Percentiles rank a stretch among this genome's conserved stretches.
phyloP scores from a whole-genome alignment of 139 green algal species.

The Pleodorina starrii region DNA sequence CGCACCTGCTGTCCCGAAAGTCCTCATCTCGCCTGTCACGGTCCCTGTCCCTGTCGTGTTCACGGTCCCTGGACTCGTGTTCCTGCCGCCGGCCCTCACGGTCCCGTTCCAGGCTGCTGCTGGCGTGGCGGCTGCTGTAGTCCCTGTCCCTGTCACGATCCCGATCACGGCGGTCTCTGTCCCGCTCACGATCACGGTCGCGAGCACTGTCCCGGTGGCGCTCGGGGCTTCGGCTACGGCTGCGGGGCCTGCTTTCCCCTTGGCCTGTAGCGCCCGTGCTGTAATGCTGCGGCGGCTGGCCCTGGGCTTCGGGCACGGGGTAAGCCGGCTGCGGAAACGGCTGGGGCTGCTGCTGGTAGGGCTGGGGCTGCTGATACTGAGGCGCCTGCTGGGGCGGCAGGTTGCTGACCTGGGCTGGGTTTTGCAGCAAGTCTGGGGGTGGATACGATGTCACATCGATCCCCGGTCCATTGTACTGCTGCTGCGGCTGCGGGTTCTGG shows the following conservation, averaged over 20 bases:
- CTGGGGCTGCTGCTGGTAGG: background rate
- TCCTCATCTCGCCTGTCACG: constrained; percentile 11
- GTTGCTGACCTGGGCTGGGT: background rate
- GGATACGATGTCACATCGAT: background rate
- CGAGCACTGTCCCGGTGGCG: constrained; percentile 5
- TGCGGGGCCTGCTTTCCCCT: constrained; percentile 5
- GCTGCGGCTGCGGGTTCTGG: background rate
- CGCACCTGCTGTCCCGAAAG: constrained; percentile 4
- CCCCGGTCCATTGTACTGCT: background rate
- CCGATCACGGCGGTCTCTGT: constrained; percentile 1
- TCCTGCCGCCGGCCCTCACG: background rate
- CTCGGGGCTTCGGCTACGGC: constrained; percentile 12
- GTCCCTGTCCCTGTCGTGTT: constrained; percentile 32
- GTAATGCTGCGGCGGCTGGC: constrained; percentile 7
- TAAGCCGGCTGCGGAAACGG: background rate
- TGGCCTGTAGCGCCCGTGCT: background rate
- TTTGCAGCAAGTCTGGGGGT: background rate
- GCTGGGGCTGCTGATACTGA: constrained; percentile 11
- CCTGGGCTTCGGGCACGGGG: background rate
- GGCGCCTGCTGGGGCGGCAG: background rate
- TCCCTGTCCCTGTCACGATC: constrained; percentile 6
- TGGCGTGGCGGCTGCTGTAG: background rate
- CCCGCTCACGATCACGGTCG: background rate
- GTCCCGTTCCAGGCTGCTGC: constrained; percentile 1
- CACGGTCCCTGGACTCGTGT: background rate